phyloP scores from a whole-genome alignment of 1,139 yeast species.

The Yamadazyma blattariae region DNA sequence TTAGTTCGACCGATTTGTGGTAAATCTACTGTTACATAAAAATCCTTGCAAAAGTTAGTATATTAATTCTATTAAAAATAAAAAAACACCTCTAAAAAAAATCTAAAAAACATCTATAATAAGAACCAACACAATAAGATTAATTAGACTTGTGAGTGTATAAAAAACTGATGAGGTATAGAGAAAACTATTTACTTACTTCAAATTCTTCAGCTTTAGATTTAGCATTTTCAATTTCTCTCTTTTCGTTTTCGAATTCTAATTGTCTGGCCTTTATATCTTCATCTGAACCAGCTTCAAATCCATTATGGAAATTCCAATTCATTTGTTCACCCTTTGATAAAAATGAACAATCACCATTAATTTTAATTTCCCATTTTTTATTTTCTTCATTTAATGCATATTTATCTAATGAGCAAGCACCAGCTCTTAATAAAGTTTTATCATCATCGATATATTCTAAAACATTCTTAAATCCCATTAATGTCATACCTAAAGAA shows the following conservation, averaged over 20 bases:
- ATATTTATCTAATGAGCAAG: conserved; percentile 43
- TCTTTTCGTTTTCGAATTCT: conserved; percentile 18
- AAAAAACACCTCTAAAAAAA: background rate
- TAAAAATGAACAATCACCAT: conserved; percentile 69
- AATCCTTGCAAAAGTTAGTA: conserved; percentile 30
- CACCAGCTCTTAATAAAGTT: conserved; percentile 44
- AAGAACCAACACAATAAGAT: background rate
- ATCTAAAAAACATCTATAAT: background rate
- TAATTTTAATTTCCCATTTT: conserved; percentile 56
- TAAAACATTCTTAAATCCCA: conserved; percentile 45
- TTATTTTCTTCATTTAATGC: conserved; percentile 14
- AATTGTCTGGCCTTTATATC: conserved; percentile 54
- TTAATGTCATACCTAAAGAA: conserved; percentile 68
- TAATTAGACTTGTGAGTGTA: no score
- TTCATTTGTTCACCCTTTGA: conserved; percentile 86
- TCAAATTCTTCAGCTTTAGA: conserved; percentile 25
- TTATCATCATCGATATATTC: conserved; percentile 42
- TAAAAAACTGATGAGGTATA: no score
- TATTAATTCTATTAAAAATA: background rate
- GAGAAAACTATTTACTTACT: conserved; percentile 31
- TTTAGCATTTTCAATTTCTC: conserved; percentile 10
- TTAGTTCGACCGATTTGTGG: conserved; percentile 30
- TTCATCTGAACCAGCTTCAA: conserved; percentile 78
- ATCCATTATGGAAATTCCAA: conserved; percentile 71
- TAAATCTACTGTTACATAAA: conserved; percentile 42